A percentile compares a stretch with the other conserved stretches of the same genome.
Evolutionary conservation across 2,329 filamentous ascomycete species (phyloP).

Genomic region (Exutisphaerella laricina): DNA sequence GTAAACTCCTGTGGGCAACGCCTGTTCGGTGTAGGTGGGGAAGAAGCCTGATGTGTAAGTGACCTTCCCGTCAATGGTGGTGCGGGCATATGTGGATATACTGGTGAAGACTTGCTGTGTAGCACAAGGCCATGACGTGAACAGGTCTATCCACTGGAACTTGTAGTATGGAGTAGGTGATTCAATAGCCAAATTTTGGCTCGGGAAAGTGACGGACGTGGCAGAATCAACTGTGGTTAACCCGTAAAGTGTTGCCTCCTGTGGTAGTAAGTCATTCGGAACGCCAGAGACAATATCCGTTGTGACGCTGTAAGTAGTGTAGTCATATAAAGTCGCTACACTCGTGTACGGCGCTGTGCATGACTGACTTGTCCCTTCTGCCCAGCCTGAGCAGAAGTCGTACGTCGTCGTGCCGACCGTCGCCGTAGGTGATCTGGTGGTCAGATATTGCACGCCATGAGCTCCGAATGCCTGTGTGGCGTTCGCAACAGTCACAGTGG

Average conservation of each 20-base stretch:
- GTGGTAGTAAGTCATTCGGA: conserved; percentile 3
- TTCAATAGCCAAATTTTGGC: conserved; percentile 5
- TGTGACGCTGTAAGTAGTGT: conserved; percentile 1
- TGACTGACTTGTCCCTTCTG: neutral
- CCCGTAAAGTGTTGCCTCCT: conserved; percentile 8
- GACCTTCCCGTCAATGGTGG: conserved; percentile 4
- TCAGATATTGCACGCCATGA: conserved; percentile 1
- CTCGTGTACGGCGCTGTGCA: neutral
- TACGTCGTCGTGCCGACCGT: conserved; percentile 4
- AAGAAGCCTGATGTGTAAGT: conserved; percentile 3
- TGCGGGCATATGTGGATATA: conserved; percentile 1
- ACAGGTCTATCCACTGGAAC: conserved; percentile 6
- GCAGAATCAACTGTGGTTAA: conserved; percentile 2
- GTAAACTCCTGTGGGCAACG: neutral
- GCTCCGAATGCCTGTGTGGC: conserved; percentile 2
- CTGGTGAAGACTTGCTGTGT: neutral
- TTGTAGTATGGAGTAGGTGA: conserved; percentile 8
- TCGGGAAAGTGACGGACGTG: conserved; percentile 6
- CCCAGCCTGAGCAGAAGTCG: conserved; percentile 1
- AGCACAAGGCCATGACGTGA: conserved; percentile 4
- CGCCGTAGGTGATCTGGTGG: neutral
- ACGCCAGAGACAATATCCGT: conserved; percentile 4
- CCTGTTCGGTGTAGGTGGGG: conserved; percentile 4
- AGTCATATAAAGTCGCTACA: conserved; percentile 1
- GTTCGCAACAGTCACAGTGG: conserved; percentile 6